These are phyloP conservation scores for Athelia psychrophila DNA, from an alignment of 1,284 basidiomycete species.

Conservation along the genomic window DNA sequence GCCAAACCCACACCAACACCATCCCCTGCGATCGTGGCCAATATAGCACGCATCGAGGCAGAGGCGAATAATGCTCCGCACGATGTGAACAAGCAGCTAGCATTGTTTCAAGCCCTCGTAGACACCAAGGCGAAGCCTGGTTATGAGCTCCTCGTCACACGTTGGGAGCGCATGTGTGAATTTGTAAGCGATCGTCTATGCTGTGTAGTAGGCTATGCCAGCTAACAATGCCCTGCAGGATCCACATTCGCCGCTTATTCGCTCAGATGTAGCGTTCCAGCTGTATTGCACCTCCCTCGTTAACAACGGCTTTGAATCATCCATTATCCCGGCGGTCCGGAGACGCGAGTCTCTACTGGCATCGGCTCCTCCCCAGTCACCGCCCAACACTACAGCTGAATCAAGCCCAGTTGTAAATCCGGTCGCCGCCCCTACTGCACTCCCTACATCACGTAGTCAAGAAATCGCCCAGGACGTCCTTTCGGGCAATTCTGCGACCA, in stretches of 20 bases:
- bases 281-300: constrained; percentile 68
- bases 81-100: constrained; percentile 65
- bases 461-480: constrained; percentile 60
- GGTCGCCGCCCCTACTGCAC: constrained; percentile 22
- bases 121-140: constrained; percentile 63
- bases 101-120: constrained; percentile 63
- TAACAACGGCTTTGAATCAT: constrained; percentile 52
- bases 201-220: constrained; percentile 6
- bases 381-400: constrained; percentile 11
- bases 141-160: constrained; percentile 66
- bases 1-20: constrained; percentile 47
- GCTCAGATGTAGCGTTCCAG: constrained; percentile 68
- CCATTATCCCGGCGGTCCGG: constrained; percentile 62
- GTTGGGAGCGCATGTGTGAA: constrained; percentile 81
- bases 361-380: constrained; percentile 14
- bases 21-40: constrained; percentile 61
- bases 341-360: constrained; percentile 64
- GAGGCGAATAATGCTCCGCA: constrained; percentile 70
- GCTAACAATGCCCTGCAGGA: constrained; percentile 39
- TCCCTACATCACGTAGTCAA: constrained; percentile 36
- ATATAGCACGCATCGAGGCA: constrained; percentile 68
- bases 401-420: constrained; percentile 12
- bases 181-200: constrained; percentile 51
- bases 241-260: constrained; percentile 60
- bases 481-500: constrained; percentile 27